Base-by-base conservation (phyloP, 2,329 filamentous ascomycete genomes). In the Lachnellula occidentalis region DNA sequence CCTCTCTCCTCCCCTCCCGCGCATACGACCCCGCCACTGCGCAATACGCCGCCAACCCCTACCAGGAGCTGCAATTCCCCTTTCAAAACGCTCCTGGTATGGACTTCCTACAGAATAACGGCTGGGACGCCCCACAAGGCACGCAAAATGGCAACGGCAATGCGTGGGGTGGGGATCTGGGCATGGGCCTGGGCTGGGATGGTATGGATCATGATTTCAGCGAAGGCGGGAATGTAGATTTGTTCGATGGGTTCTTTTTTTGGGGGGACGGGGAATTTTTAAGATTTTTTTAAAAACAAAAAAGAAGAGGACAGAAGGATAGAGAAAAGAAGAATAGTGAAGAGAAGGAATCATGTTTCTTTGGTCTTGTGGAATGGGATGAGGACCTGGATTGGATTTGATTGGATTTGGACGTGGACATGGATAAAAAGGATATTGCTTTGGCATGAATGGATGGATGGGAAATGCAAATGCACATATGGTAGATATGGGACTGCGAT, bases 181-280 rank as follows among this genome's bases (percentile, higher is more conserved):
- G 58, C 5, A 52, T 62, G 50, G 63, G 56, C 2, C 37, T 61
- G 51, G 58, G 63, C 5, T 60, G 50, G 53, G 61, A 61, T 43
- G 52, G 56, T 4, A 45, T 53, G 21, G 58, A 60, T 51, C 59
- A 65, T 61, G 59, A 66, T 59, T 66, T 65, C 55, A 64, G 63
- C 39, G 66, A 63, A 22, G 64, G 61, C 0, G 59, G 60, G 2
- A 60, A 58, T 34, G 61, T 69, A 55, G 77, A 79, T 70, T 61
- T 81, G 34, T 75, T 80, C 60, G 76, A 79, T 61, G 78, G 76
- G 4, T 81, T 77, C 64, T 81, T 80, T 66, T 66, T 80, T 81
- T 68, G 78, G 78, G 11, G 64, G 62, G 14, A 57, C 58, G 22
- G 64, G 64, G 43, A 59, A 46, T 43, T 58, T 55, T 50, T 62